Evolutionary conservation across 768 basidiomycete genomes (phyloP).

Genomic region (Boletus pseudo-olivaceus): DNA sequence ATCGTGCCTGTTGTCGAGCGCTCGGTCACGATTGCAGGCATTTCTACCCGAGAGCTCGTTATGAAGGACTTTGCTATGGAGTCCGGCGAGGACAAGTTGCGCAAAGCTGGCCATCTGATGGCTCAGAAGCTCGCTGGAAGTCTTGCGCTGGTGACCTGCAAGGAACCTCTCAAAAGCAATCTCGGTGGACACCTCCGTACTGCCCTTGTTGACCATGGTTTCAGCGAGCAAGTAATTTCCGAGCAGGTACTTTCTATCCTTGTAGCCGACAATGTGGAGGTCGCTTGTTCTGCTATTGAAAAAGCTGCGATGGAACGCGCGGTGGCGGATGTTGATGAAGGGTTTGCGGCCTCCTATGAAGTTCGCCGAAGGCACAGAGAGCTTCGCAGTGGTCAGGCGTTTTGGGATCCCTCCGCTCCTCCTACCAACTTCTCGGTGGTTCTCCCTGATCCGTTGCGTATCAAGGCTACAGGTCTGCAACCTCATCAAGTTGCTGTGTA

Average conservation of each 20-base stretch:
- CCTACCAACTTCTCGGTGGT: conserved; percentile 63
- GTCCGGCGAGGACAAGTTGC: conserved; percentile 83
- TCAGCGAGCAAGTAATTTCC: conserved; percentile 79
- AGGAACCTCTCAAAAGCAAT: conserved; percentile 92
- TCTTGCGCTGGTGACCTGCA: conserved; percentile 95
- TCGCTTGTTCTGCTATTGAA: conserved; percentile 92
- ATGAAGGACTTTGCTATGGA: conserved; percentile 96
- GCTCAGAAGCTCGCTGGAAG: conserved; percentile 96
- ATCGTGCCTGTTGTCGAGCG: conserved; percentile 97
- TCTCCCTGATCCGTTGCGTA: conserved; percentile 85
- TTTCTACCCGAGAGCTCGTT: conserved; percentile 93
- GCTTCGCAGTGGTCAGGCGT: conserved; percentile 68
- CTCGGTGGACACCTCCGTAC: conserved; percentile 86
- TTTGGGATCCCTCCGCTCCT: conserved; percentile 84
- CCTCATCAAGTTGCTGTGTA: conserved; percentile 84
- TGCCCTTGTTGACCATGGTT: conserved; percentile 81
- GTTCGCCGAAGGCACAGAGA: conserved; percentile 83
- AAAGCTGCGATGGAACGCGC: conserved; percentile 98
- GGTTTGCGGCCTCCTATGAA: conserved; percentile 78
- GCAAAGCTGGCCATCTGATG: conserved; percentile 92
- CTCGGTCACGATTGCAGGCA: conserved; percentile 97
- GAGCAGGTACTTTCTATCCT: conserved; percentile 78
- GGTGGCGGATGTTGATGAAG: conserved; percentile 88
- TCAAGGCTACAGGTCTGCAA: conserved; percentile 80
- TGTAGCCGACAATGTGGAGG: conserved; percentile 88